These are phyloP conservation scores for Colletotrichum viniferum DNA, from an alignment of 2,329 filamentous ascomycete genomes.

Conservation along the genomic window DNA sequence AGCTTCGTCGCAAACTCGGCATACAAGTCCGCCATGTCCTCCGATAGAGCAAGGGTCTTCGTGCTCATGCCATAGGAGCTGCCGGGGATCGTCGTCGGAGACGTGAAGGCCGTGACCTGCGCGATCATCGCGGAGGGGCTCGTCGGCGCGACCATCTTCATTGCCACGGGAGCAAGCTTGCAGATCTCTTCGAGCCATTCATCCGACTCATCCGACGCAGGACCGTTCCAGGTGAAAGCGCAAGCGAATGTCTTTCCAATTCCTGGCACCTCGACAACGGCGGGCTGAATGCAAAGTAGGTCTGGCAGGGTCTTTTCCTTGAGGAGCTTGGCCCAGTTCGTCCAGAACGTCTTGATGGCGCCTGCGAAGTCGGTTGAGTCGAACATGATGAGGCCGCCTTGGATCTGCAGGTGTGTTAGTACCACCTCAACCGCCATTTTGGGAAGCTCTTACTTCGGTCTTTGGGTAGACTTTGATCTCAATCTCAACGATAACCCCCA, in stretches of 20 bases:
- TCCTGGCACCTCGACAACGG: constrained; percentile 32
- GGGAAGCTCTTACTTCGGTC: constrained; percentile 28
- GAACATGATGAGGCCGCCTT: constrained; percentile 30
- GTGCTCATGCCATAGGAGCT: constrained; percentile 25
- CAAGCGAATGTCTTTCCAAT: constrained; percentile 29
- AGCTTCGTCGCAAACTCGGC: constrained; percentile 25
- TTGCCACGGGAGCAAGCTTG: constrained; percentile 27
- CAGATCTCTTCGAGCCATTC: constrained; percentile 31
- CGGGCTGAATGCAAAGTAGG: constrained; percentile 30
- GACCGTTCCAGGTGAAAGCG: constrained; percentile 35
- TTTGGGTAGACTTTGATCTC: constrained; percentile 42
- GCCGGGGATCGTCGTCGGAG: constrained; percentile 25
- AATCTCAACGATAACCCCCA: constrained; percentile 43
- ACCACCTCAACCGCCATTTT: constrained; percentile 5
- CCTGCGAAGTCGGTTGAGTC: constrained; percentile 31
- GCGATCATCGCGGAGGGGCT: constrained; percentile 25
- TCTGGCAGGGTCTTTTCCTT: neutral
- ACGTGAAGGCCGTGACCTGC: constrained; percentile 23
- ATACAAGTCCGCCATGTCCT: constrained; percentile 28
- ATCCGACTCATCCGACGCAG: constrained; percentile 32
- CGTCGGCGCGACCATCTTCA: constrained; percentile 29
- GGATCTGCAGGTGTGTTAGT: constrained; percentile 25
- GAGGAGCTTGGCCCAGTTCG: constrained; percentile 25
- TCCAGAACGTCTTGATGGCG: constrained; percentile 23
- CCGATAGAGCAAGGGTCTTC: constrained; percentile 24